A percentile compares a stretch with the other conserved stretches of the same genome.
These are phyloP conservation scores for Cyclospora cayetanensis DNA, from an alignment of 169 alveolate genomes.

Conservation along the genomic window DNA sequence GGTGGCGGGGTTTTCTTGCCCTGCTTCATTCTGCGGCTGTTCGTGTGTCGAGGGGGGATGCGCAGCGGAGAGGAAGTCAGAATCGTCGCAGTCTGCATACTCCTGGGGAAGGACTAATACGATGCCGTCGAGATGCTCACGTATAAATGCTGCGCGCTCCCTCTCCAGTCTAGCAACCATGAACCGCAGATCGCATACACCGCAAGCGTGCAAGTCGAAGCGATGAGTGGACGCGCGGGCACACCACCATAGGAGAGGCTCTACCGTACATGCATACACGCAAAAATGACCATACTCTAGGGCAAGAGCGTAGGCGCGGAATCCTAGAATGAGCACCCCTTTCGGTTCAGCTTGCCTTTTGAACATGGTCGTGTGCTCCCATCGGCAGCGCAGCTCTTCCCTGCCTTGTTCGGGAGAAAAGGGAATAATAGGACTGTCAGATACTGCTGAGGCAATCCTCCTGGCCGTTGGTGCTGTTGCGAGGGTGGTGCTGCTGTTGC, in stretches of 20 bases:
- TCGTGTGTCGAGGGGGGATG: not conserved
- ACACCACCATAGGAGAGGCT: too few relatives aligned
- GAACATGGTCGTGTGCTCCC: not conserved
- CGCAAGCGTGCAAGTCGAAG: too few relatives aligned
- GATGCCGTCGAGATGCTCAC: conserved; percentile 16
- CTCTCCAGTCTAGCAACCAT: not conserved
- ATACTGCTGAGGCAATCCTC: too few relatives aligned
- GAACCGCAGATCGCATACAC: not conserved
- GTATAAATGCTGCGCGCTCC: not conserved
- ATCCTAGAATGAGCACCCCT: too few relatives aligned
- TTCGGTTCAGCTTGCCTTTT: conserved; percentile 21
- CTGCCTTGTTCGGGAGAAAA: not conserved
- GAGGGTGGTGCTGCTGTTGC: too few relatives aligned
- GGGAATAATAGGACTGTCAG: too few relatives aligned
- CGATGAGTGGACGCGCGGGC: too few relatives aligned
- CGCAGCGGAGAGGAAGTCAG: not conserved
- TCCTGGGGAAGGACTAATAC: not conserved
- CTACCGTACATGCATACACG: too few relatives aligned
- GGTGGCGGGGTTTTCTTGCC: not conserved
- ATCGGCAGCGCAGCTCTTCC: not conserved
- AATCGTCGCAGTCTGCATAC: not conserved
- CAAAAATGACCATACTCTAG: too few relatives aligned
- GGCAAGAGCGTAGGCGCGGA: too few relatives aligned
- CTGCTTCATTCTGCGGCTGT: not conserved
- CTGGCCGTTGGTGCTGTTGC: too few relatives aligned